Percentiles rank a stretch among this genome's conserved stretches.
Evolutionary conservation across 192 early-diverging fungal genomes (phyloP).

Genomic region (Spizellomyces punctatus): DNA sequence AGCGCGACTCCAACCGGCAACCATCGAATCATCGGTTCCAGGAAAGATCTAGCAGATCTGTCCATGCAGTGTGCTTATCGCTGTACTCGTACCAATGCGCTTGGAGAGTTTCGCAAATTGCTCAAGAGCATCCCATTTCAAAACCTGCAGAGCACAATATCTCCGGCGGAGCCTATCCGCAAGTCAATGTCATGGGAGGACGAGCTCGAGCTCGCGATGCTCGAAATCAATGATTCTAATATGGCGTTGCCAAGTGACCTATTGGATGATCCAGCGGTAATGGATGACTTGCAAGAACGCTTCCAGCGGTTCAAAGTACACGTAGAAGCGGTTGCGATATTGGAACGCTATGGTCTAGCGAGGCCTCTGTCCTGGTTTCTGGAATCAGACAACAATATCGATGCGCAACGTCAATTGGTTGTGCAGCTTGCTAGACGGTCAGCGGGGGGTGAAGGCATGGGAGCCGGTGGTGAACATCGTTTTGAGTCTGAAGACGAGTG

Average conservation of each 20-base stretch:
- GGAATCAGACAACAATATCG: conserved; percentile 47
- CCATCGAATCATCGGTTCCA: neutral
- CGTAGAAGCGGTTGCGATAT: conserved; percentile 60
- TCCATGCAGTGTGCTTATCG: conserved; percentile 40
- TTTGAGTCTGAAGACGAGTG: conserved; percentile 69
- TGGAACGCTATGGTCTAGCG: conserved; percentile 59
- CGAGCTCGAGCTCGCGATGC: conserved; percentile 43
- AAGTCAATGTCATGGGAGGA: conserved; percentile 33
- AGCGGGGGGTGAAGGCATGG: conserved; percentile 51
- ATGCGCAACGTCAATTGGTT: conserved; percentile 62
- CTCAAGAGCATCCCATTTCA: conserved; percentile 11
- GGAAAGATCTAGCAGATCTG: conserved; percentile 8
- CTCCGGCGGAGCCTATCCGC: neutral
- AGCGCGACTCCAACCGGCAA: neutral
- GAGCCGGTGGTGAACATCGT: conserved; percentile 52
- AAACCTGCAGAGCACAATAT: too few species aligned
- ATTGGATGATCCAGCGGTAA: neutral
- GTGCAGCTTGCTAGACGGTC: conserved; percentile 33
- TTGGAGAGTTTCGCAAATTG: conserved; percentile 19
- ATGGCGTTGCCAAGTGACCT: neutral
- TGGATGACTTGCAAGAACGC: neutral
- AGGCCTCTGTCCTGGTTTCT: conserved; percentile 65
- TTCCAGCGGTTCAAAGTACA: conserved; percentile 52
- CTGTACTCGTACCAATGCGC: neutral
- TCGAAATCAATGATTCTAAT: conserved; percentile 13